Evolutionary conservation across 1,139 yeast genomes (phyloP), one percentile per base, ranked within the genome.

Genomic region (Diutina ranongensis): DNA sequence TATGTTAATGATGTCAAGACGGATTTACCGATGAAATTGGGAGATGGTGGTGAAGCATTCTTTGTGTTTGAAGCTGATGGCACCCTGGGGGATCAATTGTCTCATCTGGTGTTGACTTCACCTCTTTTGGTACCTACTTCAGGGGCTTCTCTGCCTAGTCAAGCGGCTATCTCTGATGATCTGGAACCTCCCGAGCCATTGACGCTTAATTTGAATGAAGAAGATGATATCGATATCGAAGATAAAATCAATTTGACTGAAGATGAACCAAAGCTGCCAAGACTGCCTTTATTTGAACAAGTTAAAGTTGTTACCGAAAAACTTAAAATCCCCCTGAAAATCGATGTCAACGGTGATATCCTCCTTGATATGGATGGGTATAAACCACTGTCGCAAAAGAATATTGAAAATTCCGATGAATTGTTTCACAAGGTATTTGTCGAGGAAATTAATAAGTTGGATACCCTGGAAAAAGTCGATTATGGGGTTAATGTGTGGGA

Each of bases 41-140:
- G 97, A 12, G 98, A 92, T 50, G 96, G 95, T 2, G 99, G 99
- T 22, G 99, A 92, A 62, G 98, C 97, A 0, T 89, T 88, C 60
- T 92, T 92, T 59, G 98, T 92, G 45, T 89, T 92, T 65, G 96
- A 89, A 57, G 85, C 97, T 2, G 75, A 74, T 36, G 72, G 74
- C 47, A 63, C 63, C 45, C 61, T 63, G 22, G 73, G 70, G 15
- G 74, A 75, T 45, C 55, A 61, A 31, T 83, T 89, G 16, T 95
- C 96, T 1, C 71, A 73, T 48, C 83, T 86, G 51, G 73, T 87
- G 50, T 75, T 87, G 53, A 88, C 98, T 0, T 87, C 97, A 0
- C 99, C 99, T 0, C 95, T 92, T 36, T 67, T 87, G 25, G 84
- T 95, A 35, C 45, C 12, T 40, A 21, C 34, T 21, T 50, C 15